These are phyloP conservation scores for Combretum micranthum DNA, from an alignment of 345 rosid species.

Conservation along the genomic window DNA sequence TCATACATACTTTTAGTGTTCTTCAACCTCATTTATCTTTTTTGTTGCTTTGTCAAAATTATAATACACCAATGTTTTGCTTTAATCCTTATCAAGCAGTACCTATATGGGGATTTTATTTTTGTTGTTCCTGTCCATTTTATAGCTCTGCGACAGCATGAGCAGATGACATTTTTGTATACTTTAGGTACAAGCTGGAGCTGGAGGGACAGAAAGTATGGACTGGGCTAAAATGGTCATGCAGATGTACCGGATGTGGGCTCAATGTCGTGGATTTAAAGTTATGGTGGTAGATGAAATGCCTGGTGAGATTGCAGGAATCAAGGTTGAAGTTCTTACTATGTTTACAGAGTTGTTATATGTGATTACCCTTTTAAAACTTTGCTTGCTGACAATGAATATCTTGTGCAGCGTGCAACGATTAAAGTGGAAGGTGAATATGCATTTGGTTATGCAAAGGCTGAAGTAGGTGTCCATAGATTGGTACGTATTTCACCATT, in stretches of 20 bases:
- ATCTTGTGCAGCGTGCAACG: constrained; percentile 70
- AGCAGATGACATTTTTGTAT: constrained; percentile 1
- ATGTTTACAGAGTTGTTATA: neutral
- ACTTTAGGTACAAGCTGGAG: constrained; percentile 90
- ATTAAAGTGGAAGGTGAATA: constrained; percentile 89
- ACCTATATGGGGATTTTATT: neutral
- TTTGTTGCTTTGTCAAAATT: no score
- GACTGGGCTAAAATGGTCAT: constrained; percentile 98
- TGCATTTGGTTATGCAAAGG: constrained; percentile 94
- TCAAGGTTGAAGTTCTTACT: constrained; percentile 59
- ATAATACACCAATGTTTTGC: no score
- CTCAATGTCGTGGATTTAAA: constrained; percentile 51
- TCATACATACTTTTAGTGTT: neutral
- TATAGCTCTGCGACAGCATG: no score
- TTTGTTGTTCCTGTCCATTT: neutral
- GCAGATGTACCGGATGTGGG: constrained; percentile 90
- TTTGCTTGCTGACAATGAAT: neutral
- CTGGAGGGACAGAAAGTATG: constrained; percentile 98
- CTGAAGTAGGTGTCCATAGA: constrained; percentile 97
- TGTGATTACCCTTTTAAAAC: neutral
- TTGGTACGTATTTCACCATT: constrained; percentile 94
- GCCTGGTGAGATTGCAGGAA: constrained; percentile 89
- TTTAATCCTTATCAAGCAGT: neutral
- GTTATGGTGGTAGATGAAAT: constrained; percentile 79
- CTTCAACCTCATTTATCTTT: neutral